Percentiles rank a stretch among this genome's conserved stretches.
phyloP scores from a whole-genome alignment of 805 yeast species.

The Yamadazyma sp. region DNA sequence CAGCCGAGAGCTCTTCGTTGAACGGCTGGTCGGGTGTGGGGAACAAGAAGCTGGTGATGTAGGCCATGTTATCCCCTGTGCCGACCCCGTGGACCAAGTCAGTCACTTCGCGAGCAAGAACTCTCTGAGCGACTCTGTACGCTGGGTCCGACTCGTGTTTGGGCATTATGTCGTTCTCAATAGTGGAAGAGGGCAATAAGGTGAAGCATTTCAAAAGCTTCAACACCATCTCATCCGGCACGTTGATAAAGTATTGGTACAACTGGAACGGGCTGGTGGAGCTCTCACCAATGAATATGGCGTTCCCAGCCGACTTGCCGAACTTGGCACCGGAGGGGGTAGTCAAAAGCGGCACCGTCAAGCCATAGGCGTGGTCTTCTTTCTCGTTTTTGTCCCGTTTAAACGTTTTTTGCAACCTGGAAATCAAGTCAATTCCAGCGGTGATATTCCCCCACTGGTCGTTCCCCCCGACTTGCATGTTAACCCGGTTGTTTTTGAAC shows the following conservation, averaged over 20 bases:
- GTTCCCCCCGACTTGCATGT: slow-evolving; percentile 88
- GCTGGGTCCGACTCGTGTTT: slow-evolving; percentile 62
- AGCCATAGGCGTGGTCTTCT: slow-evolving; percentile 52
- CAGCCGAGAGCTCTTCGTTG: slow-evolving; percentile 46
- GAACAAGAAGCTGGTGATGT: slow-evolving; percentile 66
- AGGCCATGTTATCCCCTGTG: slow-evolving; percentile 64
- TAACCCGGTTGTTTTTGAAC: slow-evolving; percentile 55
- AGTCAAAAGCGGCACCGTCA: slow-evolving; percentile 87
- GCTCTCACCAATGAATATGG: slow-evolving; percentile 77
- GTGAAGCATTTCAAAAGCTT: slow-evolving; percentile 76
- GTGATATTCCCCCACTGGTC: slow-evolving; percentile 99
- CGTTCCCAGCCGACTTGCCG: slow-evolving; percentile 97
- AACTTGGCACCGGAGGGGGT: slow-evolving; percentile 90
- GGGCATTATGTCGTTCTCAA: slow-evolving; percentile 48
- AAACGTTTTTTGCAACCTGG: slow-evolving; percentile 45
- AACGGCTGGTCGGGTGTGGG: slow-evolving; percentile 53
- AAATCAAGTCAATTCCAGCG: slow-evolving; percentile 88
- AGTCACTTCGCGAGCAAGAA: slow-evolving; percentile 80
- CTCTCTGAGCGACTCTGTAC: slow-evolving; percentile 66
- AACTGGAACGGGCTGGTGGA: slow-evolving; percentile 78
- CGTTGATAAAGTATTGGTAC: slow-evolving; percentile 81
- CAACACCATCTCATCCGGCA: slow-evolving; percentile 73
- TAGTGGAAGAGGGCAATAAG: slow-evolving; percentile 62
- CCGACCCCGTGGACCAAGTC: slow-evolving; percentile 86
- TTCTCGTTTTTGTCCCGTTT: slow-evolving; percentile 17